A percentile compares a stretch with the other conserved stretches of the same genome.
phyloP scores from a whole-genome alignment of 768 basidiomycete genomes.

The Candolleomyces aberdarensis region DNA sequence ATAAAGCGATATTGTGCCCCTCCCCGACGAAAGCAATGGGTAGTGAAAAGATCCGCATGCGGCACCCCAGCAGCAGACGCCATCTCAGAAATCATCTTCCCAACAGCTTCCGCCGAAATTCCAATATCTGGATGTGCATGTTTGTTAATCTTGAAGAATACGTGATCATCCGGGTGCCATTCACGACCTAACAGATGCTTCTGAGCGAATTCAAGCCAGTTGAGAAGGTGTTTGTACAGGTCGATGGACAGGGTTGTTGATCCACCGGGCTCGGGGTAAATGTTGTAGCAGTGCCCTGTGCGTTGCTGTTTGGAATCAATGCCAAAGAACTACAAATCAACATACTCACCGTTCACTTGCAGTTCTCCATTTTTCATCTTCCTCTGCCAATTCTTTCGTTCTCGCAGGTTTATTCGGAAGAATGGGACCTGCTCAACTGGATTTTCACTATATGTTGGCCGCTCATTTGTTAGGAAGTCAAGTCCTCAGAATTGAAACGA shows the following conservation, averaged over 20 bases:
- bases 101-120: not conserved
- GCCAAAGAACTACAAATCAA: not conserved
- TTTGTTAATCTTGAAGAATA: not conserved
- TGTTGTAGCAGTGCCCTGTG: constrained; percentile 3
- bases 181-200: not conserved
- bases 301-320: not conserved
- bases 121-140: not conserved
- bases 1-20: constrained; percentile 32
- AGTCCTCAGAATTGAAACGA: not conserved
- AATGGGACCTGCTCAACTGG: not conserved
- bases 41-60: constrained; percentile 14
- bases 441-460: not conserved
- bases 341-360: not conserved
- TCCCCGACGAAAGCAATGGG: constrained; percentile 27
- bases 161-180: not conserved
- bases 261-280: not conserved
- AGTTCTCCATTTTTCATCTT: constrained; percentile 3
- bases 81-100: constrained; percentile 11
- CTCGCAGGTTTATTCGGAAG: not conserved
- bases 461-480: not conserved
- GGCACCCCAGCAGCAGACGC: constrained; percentile 9
- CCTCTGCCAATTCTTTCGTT: constrained; percentile 2
- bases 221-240: not conserved
- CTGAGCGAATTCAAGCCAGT: not conserved
- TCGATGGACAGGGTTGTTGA: not conserved